Evolutionary conservation across 2,329 filamentous ascomycete genomes (phyloP).

Genomic region (Colletotrichum sp.): DNA sequence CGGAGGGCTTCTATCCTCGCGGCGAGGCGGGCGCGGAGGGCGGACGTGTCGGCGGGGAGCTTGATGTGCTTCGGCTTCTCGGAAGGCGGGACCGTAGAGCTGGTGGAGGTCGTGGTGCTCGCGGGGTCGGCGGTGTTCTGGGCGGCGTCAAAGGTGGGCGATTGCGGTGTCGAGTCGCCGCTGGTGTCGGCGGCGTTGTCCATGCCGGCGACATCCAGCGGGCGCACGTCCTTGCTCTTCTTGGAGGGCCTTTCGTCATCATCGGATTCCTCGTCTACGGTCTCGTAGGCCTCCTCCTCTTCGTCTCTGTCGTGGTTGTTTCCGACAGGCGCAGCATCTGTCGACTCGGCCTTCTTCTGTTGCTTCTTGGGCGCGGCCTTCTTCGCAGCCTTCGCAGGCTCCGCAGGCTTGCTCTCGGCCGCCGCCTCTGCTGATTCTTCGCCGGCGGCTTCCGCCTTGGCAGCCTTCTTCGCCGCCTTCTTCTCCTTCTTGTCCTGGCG

Average conservation of each 20-base stretch:
- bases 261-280: conserved; percentile 21
- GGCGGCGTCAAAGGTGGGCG: conserved; percentile 65
- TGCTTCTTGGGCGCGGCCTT: conserved; percentile 37
- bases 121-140: conserved; percentile 47
- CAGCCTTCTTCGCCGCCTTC: conserved; percentile 29
- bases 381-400: conserved; percentile 42
- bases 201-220: conserved; percentile 32
- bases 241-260: conserved; percentile 12
- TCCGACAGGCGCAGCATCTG: conserved; percentile 5
- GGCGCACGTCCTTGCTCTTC: conserved; percentile 21
- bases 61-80: conserved; percentile 71
- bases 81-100: conserved; percentile 65
- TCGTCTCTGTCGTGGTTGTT: conserved; percentile 21
- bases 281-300: conserved; percentile 19
- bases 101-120: conserved; percentile 71
- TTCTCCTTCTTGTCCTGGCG: conserved; percentile 54
- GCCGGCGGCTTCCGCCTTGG: conserved; percentile 24
- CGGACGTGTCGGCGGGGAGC: conserved; percentile 73
- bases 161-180: conserved; percentile 49
- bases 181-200: conserved; percentile 47
- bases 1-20: conserved; percentile 86
- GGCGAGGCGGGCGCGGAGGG: conserved; percentile 78
- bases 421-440: not conserved
- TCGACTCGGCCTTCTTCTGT: conserved; percentile 33
- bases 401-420: conserved; percentile 47